These are phyloP conservation scores for Rhodotorula sp. DNA, from an alignment of 1,284 basidiomycete species.

Conservation along the genomic window DNA sequence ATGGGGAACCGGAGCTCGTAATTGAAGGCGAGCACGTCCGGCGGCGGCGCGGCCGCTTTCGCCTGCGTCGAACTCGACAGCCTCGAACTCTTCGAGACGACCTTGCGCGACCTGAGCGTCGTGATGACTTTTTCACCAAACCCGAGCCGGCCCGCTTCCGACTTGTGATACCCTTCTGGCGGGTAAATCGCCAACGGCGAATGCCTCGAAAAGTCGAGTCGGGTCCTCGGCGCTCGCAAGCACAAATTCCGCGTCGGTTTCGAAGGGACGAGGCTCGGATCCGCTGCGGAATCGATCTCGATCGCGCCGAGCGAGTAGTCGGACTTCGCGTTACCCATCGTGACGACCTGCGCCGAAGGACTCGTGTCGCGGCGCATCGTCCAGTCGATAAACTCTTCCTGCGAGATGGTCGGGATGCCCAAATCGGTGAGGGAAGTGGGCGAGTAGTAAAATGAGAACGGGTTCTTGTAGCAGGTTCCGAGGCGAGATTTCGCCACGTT, in stretches of 20 bases:
- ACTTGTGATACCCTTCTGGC: slow-evolving; percentile 38
- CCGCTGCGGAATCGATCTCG: slow-evolving; percentile 41
- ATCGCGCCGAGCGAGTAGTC: slow-evolving; percentile 39
- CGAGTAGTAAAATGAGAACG: slow-evolving; percentile 46
- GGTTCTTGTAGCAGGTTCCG: slow-evolving; percentile 42
- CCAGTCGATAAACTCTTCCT: slow-evolving; percentile 43
- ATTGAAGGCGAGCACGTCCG: slow-evolving; percentile 46
- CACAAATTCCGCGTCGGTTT: slow-evolving; percentile 45
- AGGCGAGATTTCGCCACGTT: slow-evolving; percentile 45
- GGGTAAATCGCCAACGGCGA: slow-evolving; percentile 44
- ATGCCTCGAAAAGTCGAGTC: slow-evolving; percentile 41
- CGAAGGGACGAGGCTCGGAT: slow-evolving; percentile 37
- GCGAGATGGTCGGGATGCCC: slow-evolving; percentile 43
- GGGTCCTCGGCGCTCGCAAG: slow-evolving; percentile 35
- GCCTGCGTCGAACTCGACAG: neutral
- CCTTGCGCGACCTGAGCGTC: slow-evolving; percentile 28
- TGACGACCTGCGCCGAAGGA: slow-evolving; percentile 44
- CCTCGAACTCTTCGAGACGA: slow-evolving; percentile 35
- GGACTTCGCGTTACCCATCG: slow-evolving; percentile 28
- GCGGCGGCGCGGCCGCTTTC: slow-evolving; percentile 12
- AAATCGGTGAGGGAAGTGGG: slow-evolving; percentile 35
- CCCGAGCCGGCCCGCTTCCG: slow-evolving; percentile 23
- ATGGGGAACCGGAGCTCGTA: slow-evolving; percentile 46
- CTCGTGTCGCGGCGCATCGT: slow-evolving; percentile 28
- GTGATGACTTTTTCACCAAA: slow-evolving; percentile 44